Evolutionary conservation across 768 basidiomycete species (phyloP), one percentile per base, ranked within the genome.

Genomic region (Gloeostereum incarnatum): DNA sequence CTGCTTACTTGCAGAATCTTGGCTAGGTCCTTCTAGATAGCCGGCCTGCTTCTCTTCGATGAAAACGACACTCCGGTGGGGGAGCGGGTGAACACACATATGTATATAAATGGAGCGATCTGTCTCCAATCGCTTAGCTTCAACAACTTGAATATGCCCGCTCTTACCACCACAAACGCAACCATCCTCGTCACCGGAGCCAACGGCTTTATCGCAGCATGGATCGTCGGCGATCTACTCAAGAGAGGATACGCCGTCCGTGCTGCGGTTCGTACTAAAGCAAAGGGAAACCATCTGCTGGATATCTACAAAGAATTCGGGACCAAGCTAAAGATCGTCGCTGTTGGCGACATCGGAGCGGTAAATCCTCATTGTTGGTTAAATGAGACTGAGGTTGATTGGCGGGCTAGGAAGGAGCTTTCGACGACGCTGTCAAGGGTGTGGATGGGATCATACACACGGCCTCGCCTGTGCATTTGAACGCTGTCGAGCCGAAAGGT

Each of bases 291-390:
- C 1, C 68, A 71, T 46, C 56, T 81, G 38, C 54, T 60, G 40
- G 56, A 70, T 23, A 25, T 60, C 23, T 74, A 74, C 53, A 58
- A 63, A 14, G 45, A 55, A 0, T 61, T 63, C 40, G 69, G 68
- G 1, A 63, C 64, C 45, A 67, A 72, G 40, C 55, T 71, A 35
- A 67, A 72, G 40, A 54, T 70, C 36, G 67, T 68, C 20, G 55
- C 77, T 26, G 75, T 81, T 2, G 65, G 69, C 39, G 78, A 82
- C 42, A 73, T 82, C 45, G 63, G 63, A 5, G 51, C 64, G 57
- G 74, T 72, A 31, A 36, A 52, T 35, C 34, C 9, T 39, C 17
- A 21, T 7, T 19, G 13, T 26, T 3, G 17, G 7, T 17, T 14
- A 11, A 26, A 21, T 6, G 3, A 19, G 21, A 14, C n/a, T n/a